Percentiles rank a stretch among this genome's conserved stretches.
These are phyloP conservation scores for Sporothrix dimorphospora DNA, from an alignment of 2,329 filamentous ascomycete genomes.

Conservation along the genomic window DNA sequence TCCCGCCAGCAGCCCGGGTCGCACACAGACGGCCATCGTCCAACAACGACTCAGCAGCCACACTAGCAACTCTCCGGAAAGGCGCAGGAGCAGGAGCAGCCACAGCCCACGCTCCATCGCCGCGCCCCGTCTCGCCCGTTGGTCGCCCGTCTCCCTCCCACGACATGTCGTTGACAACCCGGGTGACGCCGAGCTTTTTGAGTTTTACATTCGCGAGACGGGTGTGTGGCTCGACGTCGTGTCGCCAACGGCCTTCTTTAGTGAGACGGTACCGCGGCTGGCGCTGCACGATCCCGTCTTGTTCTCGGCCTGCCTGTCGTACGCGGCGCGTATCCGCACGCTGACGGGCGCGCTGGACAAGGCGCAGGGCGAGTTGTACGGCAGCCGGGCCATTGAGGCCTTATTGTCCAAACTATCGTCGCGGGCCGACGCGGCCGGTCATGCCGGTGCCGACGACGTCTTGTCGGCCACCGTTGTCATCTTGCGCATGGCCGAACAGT, in stretches of 20 bases:
- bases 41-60: not conserved
- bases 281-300: not conserved
- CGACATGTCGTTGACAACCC: not conserved
- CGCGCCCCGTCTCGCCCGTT: not conserved
- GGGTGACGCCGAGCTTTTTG: not conserved
- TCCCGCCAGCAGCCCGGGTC: not conserved
- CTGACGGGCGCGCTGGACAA: not conserved
- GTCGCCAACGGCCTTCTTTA: not conserved
- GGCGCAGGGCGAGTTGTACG: not conserved
- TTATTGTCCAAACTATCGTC: not conserved
- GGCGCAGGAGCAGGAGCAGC: not conserved
- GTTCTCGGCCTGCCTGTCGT: not conserved
- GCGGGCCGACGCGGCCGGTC: not conserved
- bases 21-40: not conserved
- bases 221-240: not conserved
- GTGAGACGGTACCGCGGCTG: not conserved
- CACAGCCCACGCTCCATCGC: not conserved
- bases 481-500: not conserved
- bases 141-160: not conserved
- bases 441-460: not conserved
- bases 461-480: not conserved
- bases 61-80: not conserved
- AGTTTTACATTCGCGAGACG: not conserved
- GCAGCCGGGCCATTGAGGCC: not conserved
- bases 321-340: not conserved